A percentile compares a stretch with the other conserved stretches of the same genome.
Evolutionary conservation across 768 basidiomycete genomes (phyloP).

Genomic region (Naganishia vishniacii): DNA sequence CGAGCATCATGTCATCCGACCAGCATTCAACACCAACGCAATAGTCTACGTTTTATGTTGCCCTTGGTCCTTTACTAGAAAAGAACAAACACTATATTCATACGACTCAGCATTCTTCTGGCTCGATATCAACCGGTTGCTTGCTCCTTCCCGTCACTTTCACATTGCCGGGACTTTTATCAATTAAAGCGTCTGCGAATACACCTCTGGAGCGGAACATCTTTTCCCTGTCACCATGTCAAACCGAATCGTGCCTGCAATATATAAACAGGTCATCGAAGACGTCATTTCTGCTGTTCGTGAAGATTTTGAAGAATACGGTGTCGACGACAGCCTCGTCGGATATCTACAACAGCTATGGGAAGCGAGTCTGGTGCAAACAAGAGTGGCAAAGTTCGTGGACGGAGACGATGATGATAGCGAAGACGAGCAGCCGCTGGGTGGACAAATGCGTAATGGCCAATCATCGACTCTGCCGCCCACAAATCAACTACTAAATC

Average conservation of each 20-base stretch:
- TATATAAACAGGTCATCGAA: constrained; percentile 93
- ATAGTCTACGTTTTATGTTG: too few relatives aligned
- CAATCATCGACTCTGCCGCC: neutral
- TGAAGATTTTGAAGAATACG: constrained; percentile 93
- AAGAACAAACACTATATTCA: too few relatives aligned
- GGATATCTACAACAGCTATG: constrained; percentile 64
- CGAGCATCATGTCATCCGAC: neutral
- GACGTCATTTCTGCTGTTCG: constrained; percentile 84
- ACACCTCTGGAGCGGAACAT: too few relatives aligned
- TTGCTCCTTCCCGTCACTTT: too few relatives aligned
- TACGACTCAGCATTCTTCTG: too few relatives aligned
- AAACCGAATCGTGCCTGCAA: constrained; percentile 53
- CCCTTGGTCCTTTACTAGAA: too few relatives aligned
- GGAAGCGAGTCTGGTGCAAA: constrained; percentile 89
- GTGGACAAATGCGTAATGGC: neutral
- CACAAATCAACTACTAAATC: neutral
- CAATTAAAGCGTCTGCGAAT: neutral
- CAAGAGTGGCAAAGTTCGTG: constrained; percentile 77
- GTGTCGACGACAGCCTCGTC: constrained; percentile 55
- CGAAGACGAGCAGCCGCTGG: constrained; percentile 16
- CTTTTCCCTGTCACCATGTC: constrained; percentile 1
- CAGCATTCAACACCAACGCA: neutral
- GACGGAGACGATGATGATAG: constrained; percentile 52
- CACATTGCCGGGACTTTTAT: too few relatives aligned
- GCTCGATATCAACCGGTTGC: too few relatives aligned